Conservation (phyloP, 257 asterid genomes). For the Solanum microdontum region DNA sequence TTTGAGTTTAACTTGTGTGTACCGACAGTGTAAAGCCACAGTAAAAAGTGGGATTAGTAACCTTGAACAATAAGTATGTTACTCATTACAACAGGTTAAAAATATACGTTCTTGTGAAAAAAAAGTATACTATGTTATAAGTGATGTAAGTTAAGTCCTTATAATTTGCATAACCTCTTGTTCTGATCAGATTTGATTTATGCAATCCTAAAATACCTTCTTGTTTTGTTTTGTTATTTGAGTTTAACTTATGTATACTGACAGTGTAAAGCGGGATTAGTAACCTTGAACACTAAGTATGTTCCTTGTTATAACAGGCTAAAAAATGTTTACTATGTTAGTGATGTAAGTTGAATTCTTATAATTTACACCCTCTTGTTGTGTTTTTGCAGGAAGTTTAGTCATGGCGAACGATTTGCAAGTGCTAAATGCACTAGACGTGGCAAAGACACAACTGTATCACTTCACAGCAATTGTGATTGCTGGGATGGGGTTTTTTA, state of each 20-base stretch:
- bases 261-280: background rate
- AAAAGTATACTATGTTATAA: background rate
- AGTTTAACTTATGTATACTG: background rate
- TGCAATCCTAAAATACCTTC: background rate
- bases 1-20: background rate
- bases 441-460: conserved; percentile 25
- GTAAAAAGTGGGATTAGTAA: background rate
- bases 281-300: background rate
- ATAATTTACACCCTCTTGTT: background rate
- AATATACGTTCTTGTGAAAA: background rate
- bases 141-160: background rate
- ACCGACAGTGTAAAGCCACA: background rate
- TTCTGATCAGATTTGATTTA: background rate
- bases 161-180: background rate
- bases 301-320: background rate
- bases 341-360: background rate
- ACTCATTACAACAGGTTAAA: background rate
- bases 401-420: conserved; percentile 20
- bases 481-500: conserved; percentile 42
- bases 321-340: background rate
- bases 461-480: conserved; percentile 33
- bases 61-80: background rate
- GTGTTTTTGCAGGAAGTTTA: background rate
- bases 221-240: background rate
- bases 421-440: conserved; percentile 32